Percentiles rank a stretch among this genome's conserved stretches.
These are phyloP conservation scores for Solanum pimpinellifolium DNA, from an alignment of 257 asterid genomes.

Conservation along the genomic window DNA sequence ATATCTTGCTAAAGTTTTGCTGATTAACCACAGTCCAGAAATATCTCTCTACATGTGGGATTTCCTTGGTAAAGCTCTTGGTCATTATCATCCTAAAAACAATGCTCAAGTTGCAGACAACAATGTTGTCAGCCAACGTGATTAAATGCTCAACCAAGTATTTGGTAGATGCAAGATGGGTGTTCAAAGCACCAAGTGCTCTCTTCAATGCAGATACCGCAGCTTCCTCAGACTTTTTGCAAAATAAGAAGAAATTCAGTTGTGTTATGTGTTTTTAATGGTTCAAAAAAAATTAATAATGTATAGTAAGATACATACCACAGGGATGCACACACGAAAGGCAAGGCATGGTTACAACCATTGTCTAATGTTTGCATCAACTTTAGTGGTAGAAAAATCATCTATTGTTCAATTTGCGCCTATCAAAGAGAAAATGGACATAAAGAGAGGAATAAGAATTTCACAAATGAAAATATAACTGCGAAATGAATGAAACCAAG, in stretches of 20 bases:
- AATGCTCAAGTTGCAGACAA: not conserved
- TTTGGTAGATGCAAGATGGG: not conserved
- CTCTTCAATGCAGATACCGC: not conserved
- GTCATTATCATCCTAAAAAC: not conserved
- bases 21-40: not conserved
- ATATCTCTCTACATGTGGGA: not conserved
- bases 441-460: not conserved
- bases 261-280: not conserved
- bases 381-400: not conserved
- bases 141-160: not conserved
- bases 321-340: not conserved
- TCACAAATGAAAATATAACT: not conserved
- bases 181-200: not conserved
- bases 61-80: not conserved
- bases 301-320: not conserved
- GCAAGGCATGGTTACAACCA: not conserved
- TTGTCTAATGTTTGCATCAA: not conserved
- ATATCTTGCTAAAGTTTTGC: not conserved
- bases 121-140: not conserved
- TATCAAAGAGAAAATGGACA: not conserved
- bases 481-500: not conserved
- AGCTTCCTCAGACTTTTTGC: not conserved
- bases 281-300: not conserved
- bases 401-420: not conserved
- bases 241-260: not conserved